Evolutionary conservation across 2,329 filamentous ascomycete species (phyloP), one percentile per base, ranked within the genome.

Genomic region (Fusarium vanettenii): DNA sequence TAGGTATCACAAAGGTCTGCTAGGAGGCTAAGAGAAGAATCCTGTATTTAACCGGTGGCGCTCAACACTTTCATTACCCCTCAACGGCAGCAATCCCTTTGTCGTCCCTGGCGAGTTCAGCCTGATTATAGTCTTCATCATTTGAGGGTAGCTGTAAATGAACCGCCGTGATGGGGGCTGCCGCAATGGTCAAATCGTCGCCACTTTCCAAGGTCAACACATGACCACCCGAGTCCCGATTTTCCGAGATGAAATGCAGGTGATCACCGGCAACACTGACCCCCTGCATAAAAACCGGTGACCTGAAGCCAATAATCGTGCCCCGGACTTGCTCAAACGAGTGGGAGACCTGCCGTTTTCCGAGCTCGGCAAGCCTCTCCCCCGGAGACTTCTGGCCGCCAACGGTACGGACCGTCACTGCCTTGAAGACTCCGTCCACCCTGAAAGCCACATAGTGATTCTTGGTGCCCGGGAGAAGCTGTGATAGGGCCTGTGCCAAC

Each of bases 261-360:
- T 75, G 73, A 11, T 71, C 73, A 0, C 73, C 73, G 2, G 73
- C 72, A 11, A 76, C 73, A 1, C 73, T 76, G 27, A 75, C 56
- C 0, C 73, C 73, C 29, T 73, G 70, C 67, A 73, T 74, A 6
- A 66, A 76, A 2, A 39, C 25, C 0, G 73, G 73, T 1, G 73
- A 75, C 1, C 70, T 48, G 8, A 75, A 75, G 0, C 73, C 73
- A 2, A 76, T 55, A 0, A 76, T 43, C 0, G 64, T 76, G 2
- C 73, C 73, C 4, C 16, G 10, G 2, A 69, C 57, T 0, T 66
- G 1, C 3, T 56, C 27, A 4, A 75, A 71, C 0, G 33, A 41
- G 31, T 73, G 73, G 5, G 70, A 69, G 2, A 59, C 67, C 9
- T 76, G 73, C 2, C 64, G 60, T 9, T 76, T 76, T 10, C 70